Conservation (phyloP, 129 eudicot species). For the Heracleum sosnowskyi region DNA sequence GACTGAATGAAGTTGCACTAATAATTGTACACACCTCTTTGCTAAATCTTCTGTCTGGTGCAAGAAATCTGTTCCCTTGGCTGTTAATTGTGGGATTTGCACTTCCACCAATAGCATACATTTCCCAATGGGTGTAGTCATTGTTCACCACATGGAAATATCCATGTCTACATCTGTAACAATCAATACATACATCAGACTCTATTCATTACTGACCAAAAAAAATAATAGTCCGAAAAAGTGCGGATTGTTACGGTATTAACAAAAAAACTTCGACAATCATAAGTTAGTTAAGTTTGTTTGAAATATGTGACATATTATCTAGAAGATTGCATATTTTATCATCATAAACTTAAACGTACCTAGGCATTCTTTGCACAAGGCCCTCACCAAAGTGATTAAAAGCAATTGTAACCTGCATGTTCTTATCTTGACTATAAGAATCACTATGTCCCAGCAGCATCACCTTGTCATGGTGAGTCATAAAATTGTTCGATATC, state of each 20-base stretch:
- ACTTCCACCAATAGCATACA: slow-evolving; percentile 66
- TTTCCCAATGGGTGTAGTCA: slow-evolving; percentile 53
- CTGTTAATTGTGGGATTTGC: slow-evolving; percentile 58
- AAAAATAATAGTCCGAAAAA: no score
- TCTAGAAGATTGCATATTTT: no score
- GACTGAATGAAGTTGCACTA: background rate
- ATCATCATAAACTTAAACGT: background rate
- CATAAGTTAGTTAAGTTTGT: no score
- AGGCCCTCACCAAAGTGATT: slow-evolving; percentile 89
- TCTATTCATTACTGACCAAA: background rate
- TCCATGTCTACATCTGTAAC: slow-evolving; percentile 40
- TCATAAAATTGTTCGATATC: slow-evolving; percentile 59
- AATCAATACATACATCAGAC: background rate
- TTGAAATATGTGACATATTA: no score
- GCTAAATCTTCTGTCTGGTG: slow-evolving; percentile 4
- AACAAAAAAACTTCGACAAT: no score
- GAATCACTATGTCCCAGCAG: slow-evolving; percentile 74
- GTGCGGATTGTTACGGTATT: no score
- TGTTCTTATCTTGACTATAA: slow-evolving; percentile 57
- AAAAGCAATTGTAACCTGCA: slow-evolving; percentile 81
- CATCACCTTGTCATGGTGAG: slow-evolving; percentile 85
- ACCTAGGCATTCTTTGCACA: slow-evolving; percentile 92
- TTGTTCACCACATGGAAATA: slow-evolving; percentile 59
- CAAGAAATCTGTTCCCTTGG: slow-evolving; percentile 54
- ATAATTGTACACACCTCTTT: background rate